Evolutionary conservation across 2,329 filamentous ascomycete species (phyloP), one percentile per base, ranked within the genome.

Genomic region (Chrysoporthe cubensis): DNA sequence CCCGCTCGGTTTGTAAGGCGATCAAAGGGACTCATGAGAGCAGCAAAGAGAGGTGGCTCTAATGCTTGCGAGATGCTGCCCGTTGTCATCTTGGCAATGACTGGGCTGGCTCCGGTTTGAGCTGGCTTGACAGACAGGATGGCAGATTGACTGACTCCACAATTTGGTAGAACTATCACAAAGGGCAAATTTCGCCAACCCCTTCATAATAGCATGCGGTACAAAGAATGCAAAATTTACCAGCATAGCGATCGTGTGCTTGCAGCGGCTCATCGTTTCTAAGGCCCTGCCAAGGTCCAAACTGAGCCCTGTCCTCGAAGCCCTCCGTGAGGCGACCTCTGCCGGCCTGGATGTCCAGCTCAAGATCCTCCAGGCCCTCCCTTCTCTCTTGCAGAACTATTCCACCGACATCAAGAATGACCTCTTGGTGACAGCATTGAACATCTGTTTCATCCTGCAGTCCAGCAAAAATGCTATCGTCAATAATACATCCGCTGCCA

Each of bases 401-500:
- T 88, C 92, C 0, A 84, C 86, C 46, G 91, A 97, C 66, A 82
- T 99, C 48, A 89, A 90, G 69, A 93, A 92, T 1, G 91, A 95
- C 69, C 82, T 97, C 44, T 84, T 99, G 50, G 91, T 93, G 40
- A 93, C 88, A 11, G 88, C 92, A 0, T 81, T 99, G 72, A 94
- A 97, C 76, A 93, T 97, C 76, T 98, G 96, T 80, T 96, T 96
- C 69, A 91, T 93, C 62, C 81, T 99, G 61, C 94, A 98, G 79
- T 91, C 89, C 66, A 96, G 92, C 78, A 98, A 97, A 80, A 96
- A 94, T 80, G 89, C 90, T 37, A 94, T 97, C 63, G 94, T 99
- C 73, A 96, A 95, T 76, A 96, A 96, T 74, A 98, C 96, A 1
- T 96, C 96, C 11, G 93, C 95, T 37, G 96, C 96, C n/a, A 98